These are phyloP conservation scores for Penicillium robsamsonii DNA, from an alignment of 495 filamentous ascomycete species.

Conservation along the genomic window DNA sequence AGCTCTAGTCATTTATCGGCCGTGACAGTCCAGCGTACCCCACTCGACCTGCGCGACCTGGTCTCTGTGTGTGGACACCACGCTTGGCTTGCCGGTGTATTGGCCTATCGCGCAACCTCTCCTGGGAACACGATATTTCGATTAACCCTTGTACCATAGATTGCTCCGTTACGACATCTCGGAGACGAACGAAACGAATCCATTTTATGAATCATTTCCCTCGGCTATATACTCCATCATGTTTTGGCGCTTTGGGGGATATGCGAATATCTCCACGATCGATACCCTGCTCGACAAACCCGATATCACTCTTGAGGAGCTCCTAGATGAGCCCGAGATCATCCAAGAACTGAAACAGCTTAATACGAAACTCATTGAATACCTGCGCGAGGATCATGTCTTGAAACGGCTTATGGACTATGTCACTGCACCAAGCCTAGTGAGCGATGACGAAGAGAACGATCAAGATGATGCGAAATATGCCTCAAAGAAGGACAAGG, in stretches of 20 bases:
- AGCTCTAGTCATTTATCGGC: slow-evolving; percentile 2
- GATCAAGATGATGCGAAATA: slow-evolving; percentile 52
- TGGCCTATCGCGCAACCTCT: slow-evolving; percentile 19
- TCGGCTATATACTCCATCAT: slow-evolving; percentile 62
- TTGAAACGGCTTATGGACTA: slow-evolving; percentile 87
- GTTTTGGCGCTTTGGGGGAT: slow-evolving; percentile 99
- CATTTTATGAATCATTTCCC: slow-evolving; percentile 43
- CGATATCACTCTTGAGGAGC: slow-evolving; percentile 90
- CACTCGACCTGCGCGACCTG: slow-evolving; percentile 16
- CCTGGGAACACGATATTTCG: slow-evolving; percentile 11
- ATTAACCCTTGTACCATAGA: slow-evolving; percentile 32
- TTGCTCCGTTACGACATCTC: slow-evolving; percentile 29
- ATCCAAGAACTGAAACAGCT: slow-evolving; percentile 98
- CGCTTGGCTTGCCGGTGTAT: slow-evolving; percentile 17
- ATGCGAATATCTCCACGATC: slow-evolving; percentile 93
- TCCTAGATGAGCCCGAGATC: slow-evolving; percentile 91
- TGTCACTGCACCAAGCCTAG: slow-evolving; percentile 73
- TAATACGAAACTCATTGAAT: slow-evolving; percentile 97
- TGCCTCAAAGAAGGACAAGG: slow-evolving; percentile 40
- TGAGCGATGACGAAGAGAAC: slow-evolving; percentile 62
- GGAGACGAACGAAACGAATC: slow-evolving; percentile 26
- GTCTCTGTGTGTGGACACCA: slow-evolving; percentile 22
- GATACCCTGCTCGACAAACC: slow-evolving; percentile 95
- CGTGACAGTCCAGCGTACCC: slow-evolving; percentile 5
- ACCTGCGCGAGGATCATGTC: slow-evolving; percentile 81